phyloP scores from a whole-genome alignment of 352 stramenopile species.

The Chrysophaeum taylorii region DNA sequence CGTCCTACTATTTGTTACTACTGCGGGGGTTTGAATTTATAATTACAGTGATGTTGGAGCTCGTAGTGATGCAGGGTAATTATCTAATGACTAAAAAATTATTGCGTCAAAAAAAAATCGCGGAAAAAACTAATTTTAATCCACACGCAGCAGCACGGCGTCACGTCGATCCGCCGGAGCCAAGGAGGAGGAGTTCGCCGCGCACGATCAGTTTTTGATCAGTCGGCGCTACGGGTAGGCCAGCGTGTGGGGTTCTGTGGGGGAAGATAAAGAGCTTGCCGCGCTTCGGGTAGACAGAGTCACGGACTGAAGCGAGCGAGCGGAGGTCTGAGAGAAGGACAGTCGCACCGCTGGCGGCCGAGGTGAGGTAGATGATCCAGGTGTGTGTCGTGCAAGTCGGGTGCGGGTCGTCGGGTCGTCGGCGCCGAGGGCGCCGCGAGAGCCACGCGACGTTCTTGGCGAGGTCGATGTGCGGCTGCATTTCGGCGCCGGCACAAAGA shows the following conservation, averaged over 20 bases:
- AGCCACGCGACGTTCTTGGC: not conserved
- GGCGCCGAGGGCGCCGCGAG: not conserved
- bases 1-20: no score
- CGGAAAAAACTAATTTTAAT: no score
- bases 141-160: no score
- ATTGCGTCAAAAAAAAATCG: no score
- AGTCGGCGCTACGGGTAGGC: not conserved
- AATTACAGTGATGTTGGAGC: no score
- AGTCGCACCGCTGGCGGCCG: not conserved
- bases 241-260: not conserved
- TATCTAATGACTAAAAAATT: no score
- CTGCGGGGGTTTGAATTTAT: no score
- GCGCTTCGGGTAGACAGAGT: not conserved
- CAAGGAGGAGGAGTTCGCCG: slow-evolving; percentile 4
- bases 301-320: not conserved
- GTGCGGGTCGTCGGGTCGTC: not conserved
- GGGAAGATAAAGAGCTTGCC: slow-evolving; percentile 7
- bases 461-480: slow-evolving; percentile 4
- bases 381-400: slow-evolving; percentile 2
- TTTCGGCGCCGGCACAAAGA: not conserved
- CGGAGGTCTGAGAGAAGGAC: not conserved
- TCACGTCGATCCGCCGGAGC: no score
- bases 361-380: slow-evolving; percentile 11
- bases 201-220: slow-evolving; percentile 9
- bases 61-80: no score